A percentile compares a stretch with the other conserved stretches of the same genome.
Conservation (phyloP, 2,329 filamentous ascomycete genomes). For the Penicillium paneum region DNA sequence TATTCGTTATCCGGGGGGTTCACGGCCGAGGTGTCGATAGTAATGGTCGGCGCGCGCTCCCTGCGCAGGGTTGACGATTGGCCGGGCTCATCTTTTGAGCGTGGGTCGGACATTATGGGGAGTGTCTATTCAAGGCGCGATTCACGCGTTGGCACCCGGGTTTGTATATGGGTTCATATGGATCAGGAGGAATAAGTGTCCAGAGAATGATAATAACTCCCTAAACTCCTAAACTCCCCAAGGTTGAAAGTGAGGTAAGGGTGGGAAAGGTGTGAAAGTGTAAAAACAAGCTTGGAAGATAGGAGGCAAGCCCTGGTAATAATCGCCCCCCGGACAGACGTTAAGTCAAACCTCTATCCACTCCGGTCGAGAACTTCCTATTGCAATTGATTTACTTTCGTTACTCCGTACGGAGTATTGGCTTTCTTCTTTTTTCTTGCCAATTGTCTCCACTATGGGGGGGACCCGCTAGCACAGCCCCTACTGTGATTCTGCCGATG, state of each 20-base stretch:
- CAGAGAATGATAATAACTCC: background rate
- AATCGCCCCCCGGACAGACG: background rate
- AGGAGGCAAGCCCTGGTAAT: slow-evolving; percentile 3
- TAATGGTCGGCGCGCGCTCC: slow-evolving; percentile 53
- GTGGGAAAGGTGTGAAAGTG: background rate
- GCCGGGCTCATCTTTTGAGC: slow-evolving; percentile 20
- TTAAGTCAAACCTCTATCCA: background rate
- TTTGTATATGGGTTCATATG: slow-evolving; percentile 9
- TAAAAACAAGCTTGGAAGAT: background rate
- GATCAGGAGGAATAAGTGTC: background rate
- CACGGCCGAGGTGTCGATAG: slow-evolving; percentile 56
- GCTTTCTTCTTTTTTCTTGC: background rate
- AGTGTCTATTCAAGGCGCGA: slow-evolving; percentile 12
- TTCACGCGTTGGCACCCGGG: slow-evolving; percentile 13
- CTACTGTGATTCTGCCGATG: background rate
- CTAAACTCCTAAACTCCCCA: background rate
- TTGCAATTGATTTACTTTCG: background rate
- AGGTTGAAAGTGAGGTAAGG: background rate
- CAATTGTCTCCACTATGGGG: background rate
- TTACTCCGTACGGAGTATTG: background rate
- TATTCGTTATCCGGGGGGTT: slow-evolving; percentile 38
- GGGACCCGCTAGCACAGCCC: background rate
- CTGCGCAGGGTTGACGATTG: slow-evolving; percentile 34
- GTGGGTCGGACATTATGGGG: slow-evolving; percentile 31
- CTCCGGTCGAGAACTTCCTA: background rate